Percentiles rank a stretch among this genome's conserved stretches.
phyloP scores from a whole-genome alignment of 192 early-diverging fungal species.

The Backusella parvicylindrica region DNA sequence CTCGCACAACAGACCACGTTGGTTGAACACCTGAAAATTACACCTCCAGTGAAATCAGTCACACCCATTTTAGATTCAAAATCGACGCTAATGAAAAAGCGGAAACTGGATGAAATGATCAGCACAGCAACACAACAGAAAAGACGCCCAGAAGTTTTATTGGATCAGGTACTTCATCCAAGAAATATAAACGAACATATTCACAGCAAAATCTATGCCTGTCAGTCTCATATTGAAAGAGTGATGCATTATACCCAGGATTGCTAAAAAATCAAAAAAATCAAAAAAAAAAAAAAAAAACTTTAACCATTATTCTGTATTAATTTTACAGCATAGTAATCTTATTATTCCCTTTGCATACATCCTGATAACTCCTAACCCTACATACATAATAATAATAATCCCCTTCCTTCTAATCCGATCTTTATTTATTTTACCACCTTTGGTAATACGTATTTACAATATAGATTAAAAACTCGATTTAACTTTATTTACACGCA shows the following conservation, averaged over 20 bases:
- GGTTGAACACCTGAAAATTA: not conserved
- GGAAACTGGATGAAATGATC: not conserved
- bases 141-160: not conserved
- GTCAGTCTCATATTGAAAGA: not conserved
- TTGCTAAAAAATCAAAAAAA: too few relatives aligned
- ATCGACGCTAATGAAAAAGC: not conserved
- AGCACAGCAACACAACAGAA: not conserved
- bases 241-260: not conserved
- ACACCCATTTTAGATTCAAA: slow-evolving; percentile 2
- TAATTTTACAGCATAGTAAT: not conserved
- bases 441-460: not conserved
- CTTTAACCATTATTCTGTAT: not conserved
- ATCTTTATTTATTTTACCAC: not conserved
- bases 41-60: not conserved
- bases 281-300: not conserved
- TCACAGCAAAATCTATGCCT: not conserved
- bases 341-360: not conserved
- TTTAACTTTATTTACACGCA: not conserved
- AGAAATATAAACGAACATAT: not conserved
- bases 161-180: not conserved
- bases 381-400: not conserved
- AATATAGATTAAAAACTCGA: not conserved
- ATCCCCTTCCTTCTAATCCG: not conserved
- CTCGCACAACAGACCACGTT: not conserved
- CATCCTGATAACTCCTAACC: not conserved